Evolutionary conservation across 2,329 filamentous ascomycete species (phyloP).

Genomic region (Eutypella sp.): DNA sequence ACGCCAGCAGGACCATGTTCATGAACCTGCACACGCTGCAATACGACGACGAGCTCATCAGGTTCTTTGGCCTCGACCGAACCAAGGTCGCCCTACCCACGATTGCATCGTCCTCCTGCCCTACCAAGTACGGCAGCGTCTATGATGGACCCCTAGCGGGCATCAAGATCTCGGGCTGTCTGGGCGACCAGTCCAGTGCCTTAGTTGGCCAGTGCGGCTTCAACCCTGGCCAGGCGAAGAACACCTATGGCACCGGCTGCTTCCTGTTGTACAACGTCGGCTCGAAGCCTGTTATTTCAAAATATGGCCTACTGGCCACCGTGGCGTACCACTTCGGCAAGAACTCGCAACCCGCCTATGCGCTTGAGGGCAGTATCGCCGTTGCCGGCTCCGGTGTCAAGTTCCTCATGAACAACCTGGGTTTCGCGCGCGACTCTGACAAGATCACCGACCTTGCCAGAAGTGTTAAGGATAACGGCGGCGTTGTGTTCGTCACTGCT

Average conservation of each 20-base stretch:
- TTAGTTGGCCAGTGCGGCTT: constrained; percentile 85
- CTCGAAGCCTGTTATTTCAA: constrained; percentile 77
- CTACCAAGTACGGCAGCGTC: constrained; percentile 66
- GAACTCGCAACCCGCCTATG: constrained; percentile 61
- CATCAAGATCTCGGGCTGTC: constrained; percentile 71
- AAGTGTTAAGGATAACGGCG: constrained; percentile 66
- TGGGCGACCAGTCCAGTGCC: constrained; percentile 83
- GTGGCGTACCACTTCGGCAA: constrained; percentile 77
- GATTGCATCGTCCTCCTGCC: constrained; percentile 76
- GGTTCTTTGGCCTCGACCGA: constrained; percentile 69
- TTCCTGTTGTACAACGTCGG: constrained; percentile 90
- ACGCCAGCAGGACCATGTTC: constrained; percentile 90
- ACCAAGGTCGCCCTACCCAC: constrained; percentile 72
- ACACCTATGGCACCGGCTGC: constrained; percentile 86
- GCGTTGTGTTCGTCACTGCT: constrained; percentile 81
- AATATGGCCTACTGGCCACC: constrained; percentile 76
- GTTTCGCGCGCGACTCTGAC: constrained; percentile 48
- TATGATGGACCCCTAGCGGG: constrained; percentile 62
- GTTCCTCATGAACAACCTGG: constrained; percentile 62
- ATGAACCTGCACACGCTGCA: constrained; percentile 79
- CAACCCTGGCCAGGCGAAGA: constrained; percentile 76
- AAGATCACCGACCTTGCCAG: constrained; percentile 47
- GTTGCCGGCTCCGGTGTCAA: constrained; percentile 79
- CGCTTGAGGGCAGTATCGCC: constrained; percentile 77
- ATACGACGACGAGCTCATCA: constrained; percentile 72